Evolutionary conservation across 2,329 filamentous ascomycete genomes (phyloP).

Genomic region (Ophiocordyceps robertsii): DNA sequence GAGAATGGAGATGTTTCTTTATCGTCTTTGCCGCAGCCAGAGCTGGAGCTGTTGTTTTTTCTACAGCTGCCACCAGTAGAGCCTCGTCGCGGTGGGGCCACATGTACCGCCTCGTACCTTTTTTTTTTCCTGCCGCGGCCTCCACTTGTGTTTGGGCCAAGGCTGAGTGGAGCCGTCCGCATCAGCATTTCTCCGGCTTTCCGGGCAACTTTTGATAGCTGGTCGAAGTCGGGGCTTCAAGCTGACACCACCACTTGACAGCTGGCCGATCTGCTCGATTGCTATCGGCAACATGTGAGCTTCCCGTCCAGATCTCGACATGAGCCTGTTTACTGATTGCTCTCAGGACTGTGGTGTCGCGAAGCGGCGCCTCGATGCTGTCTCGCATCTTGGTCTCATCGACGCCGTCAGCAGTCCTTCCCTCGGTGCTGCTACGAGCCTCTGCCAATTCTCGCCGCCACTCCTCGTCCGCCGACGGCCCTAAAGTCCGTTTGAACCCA

Average conservation of each 20-base stretch:
- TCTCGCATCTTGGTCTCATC: constrained; percentile 13
- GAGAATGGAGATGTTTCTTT: neutral
- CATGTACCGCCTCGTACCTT: neutral
- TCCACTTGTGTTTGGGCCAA: neutral
- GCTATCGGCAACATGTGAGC: neutral
- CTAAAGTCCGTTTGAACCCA: constrained; percentile 13
- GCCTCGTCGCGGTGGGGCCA: neutral
- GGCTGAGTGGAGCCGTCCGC: neutral
- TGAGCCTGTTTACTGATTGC: neutral
- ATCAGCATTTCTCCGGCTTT: neutral
- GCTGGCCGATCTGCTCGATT: neutral
- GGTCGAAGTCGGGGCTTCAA: neutral
- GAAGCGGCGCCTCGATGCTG: constrained; percentile 17
- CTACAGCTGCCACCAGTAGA: neutral
- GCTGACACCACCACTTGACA: neutral
- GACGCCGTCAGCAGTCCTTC: constrained; percentile 6
- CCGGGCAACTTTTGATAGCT: neutral
- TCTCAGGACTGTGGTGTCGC: constrained; percentile 12
- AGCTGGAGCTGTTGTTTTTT: constrained; percentile 1
- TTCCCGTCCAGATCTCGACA: neutral
- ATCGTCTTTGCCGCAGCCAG: neutral
- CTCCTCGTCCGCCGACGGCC: constrained; percentile 2
- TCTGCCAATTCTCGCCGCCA: constrained; percentile 5
- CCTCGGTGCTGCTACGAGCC: constrained; percentile 14
- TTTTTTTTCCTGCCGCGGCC: too few relatives aligned